Conservation (phyloP, 2,329 filamentous ascomycete genomes). For the Leptographium radiaticola region DNA sequence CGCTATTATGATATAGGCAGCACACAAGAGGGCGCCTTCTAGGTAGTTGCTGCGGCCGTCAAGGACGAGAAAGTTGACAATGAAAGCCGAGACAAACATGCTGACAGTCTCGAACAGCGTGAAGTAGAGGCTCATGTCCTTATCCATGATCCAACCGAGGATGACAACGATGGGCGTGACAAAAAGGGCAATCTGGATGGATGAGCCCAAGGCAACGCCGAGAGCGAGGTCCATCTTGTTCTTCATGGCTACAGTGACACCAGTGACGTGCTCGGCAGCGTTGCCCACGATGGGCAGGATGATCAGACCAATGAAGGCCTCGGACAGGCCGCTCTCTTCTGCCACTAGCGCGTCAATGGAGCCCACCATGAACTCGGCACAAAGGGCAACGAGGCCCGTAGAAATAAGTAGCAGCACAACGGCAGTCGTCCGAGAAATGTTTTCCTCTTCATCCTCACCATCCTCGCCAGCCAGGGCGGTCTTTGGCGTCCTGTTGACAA, state of each 20-base stretch:
- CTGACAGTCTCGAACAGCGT: constrained; percentile 64
- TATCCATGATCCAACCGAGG: constrained; percentile 42
- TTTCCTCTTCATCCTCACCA: constrained; percentile 18
- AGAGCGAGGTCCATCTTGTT: constrained; percentile 51
- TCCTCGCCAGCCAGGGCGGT: constrained; percentile 8
- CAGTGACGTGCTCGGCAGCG: constrained; percentile 49
- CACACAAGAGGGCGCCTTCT: constrained; percentile 17
- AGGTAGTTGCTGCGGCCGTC: constrained; percentile 60
- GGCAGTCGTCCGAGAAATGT: constrained; percentile 29
- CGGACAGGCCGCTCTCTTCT: constrained; percentile 31
- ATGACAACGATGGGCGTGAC: constrained; percentile 47
- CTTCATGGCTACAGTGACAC: constrained; percentile 43
- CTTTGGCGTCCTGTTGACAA: constrained; percentile 16
- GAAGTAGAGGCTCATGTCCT: constrained; percentile 54
- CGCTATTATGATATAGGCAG: constrained; percentile 17
- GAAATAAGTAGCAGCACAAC: constrained; percentile 37
- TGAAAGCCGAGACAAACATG: constrained; percentile 55
- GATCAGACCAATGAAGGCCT: constrained; percentile 47
- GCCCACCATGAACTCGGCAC: constrained; percentile 47
- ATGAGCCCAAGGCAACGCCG: constrained; percentile 45
- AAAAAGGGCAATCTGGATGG: constrained; percentile 49
- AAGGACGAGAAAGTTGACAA: constrained; percentile 64
- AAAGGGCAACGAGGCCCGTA: constrained; percentile 43
- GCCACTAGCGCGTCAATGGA: constrained; percentile 42
- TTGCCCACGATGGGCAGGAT: constrained; percentile 51